Conservation (phyloP, 352 stramenopile genomes). For the Phytophthora pisi region DNA sequence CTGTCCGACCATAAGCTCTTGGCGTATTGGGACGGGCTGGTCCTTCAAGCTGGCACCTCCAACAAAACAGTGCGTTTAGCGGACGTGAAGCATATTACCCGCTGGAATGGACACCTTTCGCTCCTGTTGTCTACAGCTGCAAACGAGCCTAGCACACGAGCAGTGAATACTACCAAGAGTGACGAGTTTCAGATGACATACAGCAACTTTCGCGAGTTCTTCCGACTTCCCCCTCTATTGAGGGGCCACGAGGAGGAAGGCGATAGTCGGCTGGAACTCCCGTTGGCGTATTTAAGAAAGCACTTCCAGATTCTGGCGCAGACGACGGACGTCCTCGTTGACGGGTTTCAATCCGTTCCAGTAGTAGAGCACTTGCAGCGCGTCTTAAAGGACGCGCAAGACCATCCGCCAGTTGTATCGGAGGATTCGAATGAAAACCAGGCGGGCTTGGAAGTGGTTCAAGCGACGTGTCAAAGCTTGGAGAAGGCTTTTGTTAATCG, state of each 20-base stretch:
- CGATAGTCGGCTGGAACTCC: constrained; percentile 2
- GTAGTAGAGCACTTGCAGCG: constrained; percentile 5
- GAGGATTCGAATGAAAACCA: constrained; percentile 13
- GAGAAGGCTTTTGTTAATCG: constrained; percentile 6
- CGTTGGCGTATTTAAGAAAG: constrained; percentile 21
- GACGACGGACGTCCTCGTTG: background rate
- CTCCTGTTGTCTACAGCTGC: constrained; percentile 6
- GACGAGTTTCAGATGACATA: constrained; percentile 19
- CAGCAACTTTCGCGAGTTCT: constrained; percentile 11
- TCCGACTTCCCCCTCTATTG: constrained; percentile 1
- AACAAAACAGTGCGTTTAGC: constrained; percentile 10
- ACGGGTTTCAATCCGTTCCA: constrained; percentile 19
- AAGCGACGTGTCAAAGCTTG: constrained; percentile 5
- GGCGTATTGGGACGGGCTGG: constrained; percentile 23
- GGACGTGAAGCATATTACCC: constrained; percentile 11
- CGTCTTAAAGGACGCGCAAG: constrained; percentile 21
- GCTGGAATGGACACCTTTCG: constrained; percentile 20
- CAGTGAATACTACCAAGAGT: background rate
- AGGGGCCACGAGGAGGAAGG: constrained; percentile 5
- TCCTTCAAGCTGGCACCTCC: constrained; percentile 16
- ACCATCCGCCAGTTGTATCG: constrained; percentile 9
- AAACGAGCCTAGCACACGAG: background rate
- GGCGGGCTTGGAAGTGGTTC: constrained; percentile 1
- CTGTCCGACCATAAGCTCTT: constrained; percentile 16
- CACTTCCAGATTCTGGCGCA: constrained; percentile 15